Base-by-base conservation (phyloP, 352 stramenopile genomes). In the Phytophthora aleatoria region DNA sequence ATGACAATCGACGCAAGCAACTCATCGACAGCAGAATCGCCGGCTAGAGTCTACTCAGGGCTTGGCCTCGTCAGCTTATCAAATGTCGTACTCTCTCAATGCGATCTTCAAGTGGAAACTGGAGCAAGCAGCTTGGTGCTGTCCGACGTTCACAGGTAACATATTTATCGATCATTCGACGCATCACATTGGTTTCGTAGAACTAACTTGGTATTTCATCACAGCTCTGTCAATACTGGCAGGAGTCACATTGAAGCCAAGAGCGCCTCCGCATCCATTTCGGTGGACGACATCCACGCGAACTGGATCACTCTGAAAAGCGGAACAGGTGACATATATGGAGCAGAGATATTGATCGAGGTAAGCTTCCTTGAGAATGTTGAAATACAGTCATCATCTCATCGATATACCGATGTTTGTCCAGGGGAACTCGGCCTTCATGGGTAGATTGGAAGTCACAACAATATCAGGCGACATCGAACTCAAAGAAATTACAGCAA, bases 241-340 rank as follows among this genome's bases (percentile, higher is more conserved):
- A 76, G 81, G 31, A 91, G 82, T 42, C 74, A 71, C 31, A 71
- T 93, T 3, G 43, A 64, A 44, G 71, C 71, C 4, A 73, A 73
- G 41, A 91, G 74, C 41, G 69, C 43, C 1, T 88, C 82, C 2
- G 85, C 82, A 2, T 69, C 65, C 0, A 79, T 93, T 57, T 79
- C 71, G 12, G 67, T 71, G 15, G 61, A 70, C 12, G 49, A 65
- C 16, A 30, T 93, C 39, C 56, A 58, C 15, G 77, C 79, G 13
- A 91, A 93, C 24, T 91, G 82, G 81, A 62, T 93, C 42, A 57
- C 77, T 20, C 28, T 93, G 12, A 63, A 67, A 31, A 90, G 59
- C 39, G 64, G 63, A 13, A 58, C 74, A 16, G 85, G 85, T 13
- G 71, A 77, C 20, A 76, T 93, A 36, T 69, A 64, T 26, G 77